These are phyloP conservation scores for Ogataea chonburiensis DNA, from an alignment of 805 yeast species.

Conservation along the genomic window DNA sequence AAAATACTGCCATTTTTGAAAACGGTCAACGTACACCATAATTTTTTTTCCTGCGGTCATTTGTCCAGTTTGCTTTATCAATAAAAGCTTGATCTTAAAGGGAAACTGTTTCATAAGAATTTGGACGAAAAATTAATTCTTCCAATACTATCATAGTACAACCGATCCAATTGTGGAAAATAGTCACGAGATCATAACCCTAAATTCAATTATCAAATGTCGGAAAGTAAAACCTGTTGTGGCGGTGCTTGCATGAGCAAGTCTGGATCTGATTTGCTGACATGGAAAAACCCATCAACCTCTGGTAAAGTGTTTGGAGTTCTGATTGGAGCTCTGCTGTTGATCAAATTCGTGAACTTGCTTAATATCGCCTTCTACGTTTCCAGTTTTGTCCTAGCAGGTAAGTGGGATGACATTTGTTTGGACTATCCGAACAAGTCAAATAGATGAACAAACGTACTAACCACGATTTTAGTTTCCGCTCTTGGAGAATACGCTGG, in stretches of 20 bases:
- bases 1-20: constrained; percentile 8
- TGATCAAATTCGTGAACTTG: constrained; percentile 63
- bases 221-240: constrained; percentile 26
- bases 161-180: constrained; percentile 1
- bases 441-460: constrained; percentile 9
- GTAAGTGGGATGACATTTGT: constrained; percentile 20
- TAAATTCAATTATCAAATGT: constrained; percentile 10
- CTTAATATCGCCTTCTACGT: constrained; percentile 59
- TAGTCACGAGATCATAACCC: neutral
- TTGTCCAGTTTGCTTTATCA: constrained; percentile 16
- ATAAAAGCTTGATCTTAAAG: constrained; percentile 8
- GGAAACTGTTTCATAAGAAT: constrained; percentile 8
- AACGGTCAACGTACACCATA: constrained; percentile 3
- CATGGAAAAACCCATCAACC: constrained; percentile 74
- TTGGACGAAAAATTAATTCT: constrained; percentile 1
- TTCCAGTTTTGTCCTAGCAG: constrained; percentile 52
- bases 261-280: constrained; percentile 42
- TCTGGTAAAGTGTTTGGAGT: constrained; percentile 78
- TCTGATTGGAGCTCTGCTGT: constrained; percentile 50
- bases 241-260: constrained; percentile 33
- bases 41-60: constrained; percentile 11
- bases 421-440: constrained; percentile 1
- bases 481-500: constrained; percentile 79
- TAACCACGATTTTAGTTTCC: constrained; percentile 37
- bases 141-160: neutral